These are phyloP conservation scores for Penicillium sp. DNA, from an alignment of 2,329 filamentous ascomycete species.

Conservation along the genomic window DNA sequence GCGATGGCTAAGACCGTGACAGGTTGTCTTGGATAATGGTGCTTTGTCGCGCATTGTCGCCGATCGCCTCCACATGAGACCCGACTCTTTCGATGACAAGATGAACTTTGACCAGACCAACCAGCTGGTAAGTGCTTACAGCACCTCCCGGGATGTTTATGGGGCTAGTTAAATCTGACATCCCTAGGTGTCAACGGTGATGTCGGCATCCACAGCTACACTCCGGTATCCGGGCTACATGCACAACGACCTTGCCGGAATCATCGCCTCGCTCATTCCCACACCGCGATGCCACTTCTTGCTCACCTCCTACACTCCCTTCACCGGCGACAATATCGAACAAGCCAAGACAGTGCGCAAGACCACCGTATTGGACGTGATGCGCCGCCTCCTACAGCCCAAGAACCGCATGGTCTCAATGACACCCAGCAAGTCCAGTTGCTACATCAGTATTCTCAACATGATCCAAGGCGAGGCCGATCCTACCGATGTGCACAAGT, in stretches of 20 bases:
- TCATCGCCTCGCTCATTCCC: constrained; percentile 91
- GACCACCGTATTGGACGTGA: constrained; percentile 96
- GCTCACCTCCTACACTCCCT: constrained; percentile 97
- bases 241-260: constrained; percentile 98
- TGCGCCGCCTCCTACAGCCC: constrained; percentile 90
- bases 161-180: constrained; percentile 9
- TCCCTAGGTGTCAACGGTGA: constrained; percentile 80
- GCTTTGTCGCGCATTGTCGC: constrained; percentile 91
- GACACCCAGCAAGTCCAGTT: constrained; percentile 92
- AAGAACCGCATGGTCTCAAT: constrained; percentile 99
- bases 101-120: constrained; percentile 98
- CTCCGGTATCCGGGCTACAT: constrained; percentile 98
- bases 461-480: constrained; percentile 99
- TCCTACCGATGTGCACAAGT: constrained; percentile 97
- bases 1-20: constrained; percentile 26
- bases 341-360: constrained; percentile 97
- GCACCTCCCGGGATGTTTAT: neutral
- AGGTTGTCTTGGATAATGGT: constrained; percentile 91
- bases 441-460: constrained; percentile 98
- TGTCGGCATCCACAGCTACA: constrained; percentile 97
- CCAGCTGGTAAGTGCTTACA: constrained; percentile 65
- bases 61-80: constrained; percentile 78
- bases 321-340: constrained; percentile 93
- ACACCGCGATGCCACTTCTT: constrained; percentile 97
- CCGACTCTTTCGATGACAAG: constrained; percentile 34